Base-by-base conservation (phyloP, 1,284 basidiomycete genomes). In the Baeospora myosura region DNA sequence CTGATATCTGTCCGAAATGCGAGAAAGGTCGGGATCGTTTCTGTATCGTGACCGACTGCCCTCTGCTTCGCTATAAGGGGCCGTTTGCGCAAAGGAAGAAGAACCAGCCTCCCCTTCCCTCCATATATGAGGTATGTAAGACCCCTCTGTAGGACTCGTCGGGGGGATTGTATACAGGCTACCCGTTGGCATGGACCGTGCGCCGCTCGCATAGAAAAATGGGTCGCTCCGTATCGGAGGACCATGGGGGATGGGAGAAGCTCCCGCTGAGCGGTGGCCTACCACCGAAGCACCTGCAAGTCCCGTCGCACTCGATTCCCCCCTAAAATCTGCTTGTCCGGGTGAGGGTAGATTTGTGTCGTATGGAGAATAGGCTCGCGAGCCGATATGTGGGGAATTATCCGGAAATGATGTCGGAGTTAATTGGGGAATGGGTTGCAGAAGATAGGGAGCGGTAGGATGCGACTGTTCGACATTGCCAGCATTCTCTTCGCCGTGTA, bases 151-250 rank as follows among this genome's bases (percentile, higher is more conserved):
- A n/a, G n/a, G n/a, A n/a, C n/a, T n/a, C n/a, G n/a, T n/a, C n/a
- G n/a, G n/a, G n/a, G n/a, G n/a, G n/a, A n/a, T n/a, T n/a, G n/a
- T n/a, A n/a, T n/a, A n/a, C n/a, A n/a, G n/a, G n/a, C n/a, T n/a
- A n/a, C n/a, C n/a, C n/a, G n/a, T n/a, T n/a, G n/a, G n/a, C n/a
- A n/a, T n/a, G n/a, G n/a, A n/a, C n/a, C n/a, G n/a, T n/a, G n/a
- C n/a, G n/a, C n/a, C n/a, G n/a, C n/a, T 45, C 20, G 51, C 20
- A 42, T 61, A 54, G 44, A 56, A 63, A 10, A 49, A 38, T 12
- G 57, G 59, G 47, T 65, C 62, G 48, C 54, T 57, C 41, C 52
- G 54, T 24, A 61, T 55, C 38, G 61, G 56, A 44, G 45, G 42
- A 50, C 47, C 49, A 45, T 56, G 54, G 34, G 52, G 49, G 46